Conservation (phyloP, 352 stramenopile species). For the Phytophthora rubi region DNA sequence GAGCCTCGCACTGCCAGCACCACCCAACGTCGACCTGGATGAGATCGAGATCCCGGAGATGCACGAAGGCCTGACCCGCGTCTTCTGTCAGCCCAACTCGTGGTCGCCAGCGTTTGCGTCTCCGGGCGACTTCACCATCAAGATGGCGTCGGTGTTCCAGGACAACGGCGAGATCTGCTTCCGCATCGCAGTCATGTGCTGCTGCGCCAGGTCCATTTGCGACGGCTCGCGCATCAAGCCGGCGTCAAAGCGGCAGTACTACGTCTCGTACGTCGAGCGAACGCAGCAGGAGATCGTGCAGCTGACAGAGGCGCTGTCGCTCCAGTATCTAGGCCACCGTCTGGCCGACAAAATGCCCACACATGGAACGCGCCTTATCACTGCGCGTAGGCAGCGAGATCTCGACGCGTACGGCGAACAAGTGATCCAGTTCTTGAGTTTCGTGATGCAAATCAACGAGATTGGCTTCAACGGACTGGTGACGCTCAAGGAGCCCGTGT, state of each 20-base stretch:
- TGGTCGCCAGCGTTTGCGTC: slow-evolving; percentile 82
- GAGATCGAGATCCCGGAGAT: slow-evolving; percentile 76
- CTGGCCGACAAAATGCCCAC: slow-evolving; percentile 64
- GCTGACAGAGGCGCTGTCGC: slow-evolving; percentile 62
- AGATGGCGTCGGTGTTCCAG: slow-evolving; percentile 54
- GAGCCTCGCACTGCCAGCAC: slow-evolving; percentile 24
- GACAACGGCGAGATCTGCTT: slow-evolving; percentile 53
- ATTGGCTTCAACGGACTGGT: slow-evolving; percentile 76
- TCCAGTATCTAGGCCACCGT: slow-evolving; percentile 69
- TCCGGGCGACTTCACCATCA: slow-evolving; percentile 80
- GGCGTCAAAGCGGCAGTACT: slow-evolving; percentile 68
- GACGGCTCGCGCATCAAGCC: slow-evolving; percentile 48
- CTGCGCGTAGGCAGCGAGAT: slow-evolving; percentile 39
- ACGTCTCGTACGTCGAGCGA: slow-evolving; percentile 61
- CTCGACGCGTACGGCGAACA: slow-evolving; percentile 64
- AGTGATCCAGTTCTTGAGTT: slow-evolving; percentile 65
- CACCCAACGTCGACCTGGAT: slow-evolving; percentile 44
- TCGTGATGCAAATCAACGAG: slow-evolving; percentile 68
- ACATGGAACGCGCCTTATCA: slow-evolving; percentile 35
- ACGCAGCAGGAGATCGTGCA: slow-evolving; percentile 58
- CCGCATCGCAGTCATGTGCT: slow-evolving; percentile 65
- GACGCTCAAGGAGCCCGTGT: slow-evolving; percentile 58
- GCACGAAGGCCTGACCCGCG: slow-evolving; percentile 67
- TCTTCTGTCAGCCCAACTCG: slow-evolving; percentile 64
- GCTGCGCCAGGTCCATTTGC: slow-evolving; percentile 56